Conservation (phyloP, 2,329 filamentous ascomycete genomes). For the Cladosporium sp. region DNA sequence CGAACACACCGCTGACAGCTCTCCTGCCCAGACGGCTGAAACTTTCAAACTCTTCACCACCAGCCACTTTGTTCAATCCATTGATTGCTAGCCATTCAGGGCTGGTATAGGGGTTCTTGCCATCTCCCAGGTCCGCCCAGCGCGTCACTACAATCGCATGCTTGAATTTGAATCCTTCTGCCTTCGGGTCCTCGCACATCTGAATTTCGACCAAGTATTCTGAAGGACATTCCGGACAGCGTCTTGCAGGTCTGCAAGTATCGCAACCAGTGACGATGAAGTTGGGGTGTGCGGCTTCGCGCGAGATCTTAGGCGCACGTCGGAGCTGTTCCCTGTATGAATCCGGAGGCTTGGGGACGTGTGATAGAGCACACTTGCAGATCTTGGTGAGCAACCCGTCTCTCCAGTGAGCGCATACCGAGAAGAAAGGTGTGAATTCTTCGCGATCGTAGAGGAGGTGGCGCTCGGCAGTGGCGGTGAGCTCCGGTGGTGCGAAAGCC, state of each 20-base stretch:
- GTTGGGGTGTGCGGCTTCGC: slow-evolving; percentile 41
- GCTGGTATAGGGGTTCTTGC: slow-evolving; percentile 50
- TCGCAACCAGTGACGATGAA: slow-evolving; percentile 56
- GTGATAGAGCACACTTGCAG: slow-evolving; percentile 62
- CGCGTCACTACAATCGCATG: slow-evolving; percentile 62
- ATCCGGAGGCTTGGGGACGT: slow-evolving; percentile 54
- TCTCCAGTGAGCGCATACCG: slow-evolving; percentile 63
- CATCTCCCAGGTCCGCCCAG: slow-evolving; percentile 64
- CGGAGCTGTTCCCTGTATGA: slow-evolving; percentile 47
- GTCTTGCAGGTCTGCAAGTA: slow-evolving; percentile 59
- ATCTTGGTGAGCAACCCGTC: slow-evolving; percentile 62
- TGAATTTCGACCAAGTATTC: slow-evolving; percentile 65
- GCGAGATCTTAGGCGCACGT: slow-evolving; percentile 41
- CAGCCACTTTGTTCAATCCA: slow-evolving; percentile 41
- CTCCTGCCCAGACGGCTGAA: slow-evolving; percentile 56
- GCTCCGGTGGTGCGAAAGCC: slow-evolving; percentile 53
- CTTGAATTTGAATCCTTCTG: slow-evolving; percentile 54
- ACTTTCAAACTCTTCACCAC: slow-evolving; percentile 51
- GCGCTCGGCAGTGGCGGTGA: slow-evolving; percentile 51
- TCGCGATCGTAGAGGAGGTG: slow-evolving; percentile 61
- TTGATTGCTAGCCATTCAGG: slow-evolving; percentile 60
- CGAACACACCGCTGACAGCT: slow-evolving; percentile 61
- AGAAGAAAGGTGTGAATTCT: slow-evolving; percentile 65
- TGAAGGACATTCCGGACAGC: slow-evolving; percentile 63
- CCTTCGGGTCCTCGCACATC: slow-evolving; percentile 55